Conservation (phyloP, 2,329 filamentous ascomycete species). For the Xylariaceae sp. region DNA sequence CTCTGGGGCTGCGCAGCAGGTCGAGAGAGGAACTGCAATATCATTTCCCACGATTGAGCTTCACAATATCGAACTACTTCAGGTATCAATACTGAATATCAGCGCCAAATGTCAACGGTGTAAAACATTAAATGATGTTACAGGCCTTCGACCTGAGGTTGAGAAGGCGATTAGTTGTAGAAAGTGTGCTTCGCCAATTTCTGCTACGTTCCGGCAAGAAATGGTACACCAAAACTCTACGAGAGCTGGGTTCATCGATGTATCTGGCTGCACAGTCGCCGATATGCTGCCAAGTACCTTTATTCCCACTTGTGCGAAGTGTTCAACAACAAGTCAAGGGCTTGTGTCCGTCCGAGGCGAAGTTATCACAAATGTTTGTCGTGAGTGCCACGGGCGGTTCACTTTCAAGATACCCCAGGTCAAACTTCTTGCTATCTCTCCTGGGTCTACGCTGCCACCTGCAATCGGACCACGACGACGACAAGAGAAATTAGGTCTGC, state of each 20-base stretch:
- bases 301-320: constrained; percentile 76
- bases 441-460: constrained; percentile 52
- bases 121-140: constrained; percentile 74
- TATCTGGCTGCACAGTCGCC: constrained; percentile 73
- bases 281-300: constrained; percentile 84
- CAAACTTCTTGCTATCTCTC: constrained; percentile 75
- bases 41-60: constrained; percentile 81
- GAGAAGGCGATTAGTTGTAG: constrained; percentile 61
- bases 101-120: constrained; percentile 81
- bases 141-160: constrained; percentile 63
- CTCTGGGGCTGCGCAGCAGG: constrained; percentile 45
- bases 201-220: constrained; percentile 66
- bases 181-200: constrained; percentile 62
- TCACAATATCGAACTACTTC: constrained; percentile 76
- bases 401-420: constrained; percentile 79
- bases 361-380: constrained; percentile 74
- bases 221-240: constrained; percentile 75
- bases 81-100: constrained; percentile 69
- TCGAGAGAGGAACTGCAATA: constrained; percentile 75
- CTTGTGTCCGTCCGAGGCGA: constrained; percentile 77
- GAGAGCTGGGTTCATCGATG: constrained; percentile 79
- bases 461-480: constrained; percentile 50
- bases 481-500: constrained; percentile 61
- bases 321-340: constrained; percentile 72
- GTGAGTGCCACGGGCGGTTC: constrained; percentile 80